Evolutionary conservation across 257 asterid species (phyloP).

Genomic region (Solanum chmielewskii): DNA sequence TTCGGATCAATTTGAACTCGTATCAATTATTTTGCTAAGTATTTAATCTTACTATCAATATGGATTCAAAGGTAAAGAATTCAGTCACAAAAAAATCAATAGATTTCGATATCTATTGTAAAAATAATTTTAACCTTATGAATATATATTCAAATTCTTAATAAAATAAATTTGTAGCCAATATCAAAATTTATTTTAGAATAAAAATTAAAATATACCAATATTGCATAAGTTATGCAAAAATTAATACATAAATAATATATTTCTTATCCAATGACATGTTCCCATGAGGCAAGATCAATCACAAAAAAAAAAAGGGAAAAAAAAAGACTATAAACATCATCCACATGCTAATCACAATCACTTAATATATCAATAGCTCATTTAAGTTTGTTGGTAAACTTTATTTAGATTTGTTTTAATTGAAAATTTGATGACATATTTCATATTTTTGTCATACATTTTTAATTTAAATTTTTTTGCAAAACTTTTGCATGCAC

Average conservation of each 20-base stretch:
- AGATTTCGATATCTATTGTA: no score
- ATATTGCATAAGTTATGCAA: neutral
- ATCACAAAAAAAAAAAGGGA: no score
- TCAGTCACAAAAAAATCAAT: no score
- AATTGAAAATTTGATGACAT: no score
- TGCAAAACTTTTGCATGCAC: neutral
- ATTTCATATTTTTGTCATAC: no score
- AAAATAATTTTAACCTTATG: neutral
- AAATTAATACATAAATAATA: no score
- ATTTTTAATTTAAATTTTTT: no score
- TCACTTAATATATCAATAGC: neutral
- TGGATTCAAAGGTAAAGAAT: no score
- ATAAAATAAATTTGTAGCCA: neutral
- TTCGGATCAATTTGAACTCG: neutral
- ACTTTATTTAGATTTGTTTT: neutral
- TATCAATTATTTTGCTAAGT: no score
- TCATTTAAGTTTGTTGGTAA: neutral
- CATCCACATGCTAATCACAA: neutral
- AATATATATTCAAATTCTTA: neutral
- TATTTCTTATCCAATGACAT: no score
- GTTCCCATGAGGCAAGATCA: neutral
- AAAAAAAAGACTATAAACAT: neutral
- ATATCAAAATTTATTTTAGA: neutral
- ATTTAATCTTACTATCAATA: no score
- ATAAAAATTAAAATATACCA: neutral